Evolutionary conservation across 805 yeast genomes (phyloP), one percentile per base, ranked within the genome.

Genomic region (Ogataea pini): DNA sequence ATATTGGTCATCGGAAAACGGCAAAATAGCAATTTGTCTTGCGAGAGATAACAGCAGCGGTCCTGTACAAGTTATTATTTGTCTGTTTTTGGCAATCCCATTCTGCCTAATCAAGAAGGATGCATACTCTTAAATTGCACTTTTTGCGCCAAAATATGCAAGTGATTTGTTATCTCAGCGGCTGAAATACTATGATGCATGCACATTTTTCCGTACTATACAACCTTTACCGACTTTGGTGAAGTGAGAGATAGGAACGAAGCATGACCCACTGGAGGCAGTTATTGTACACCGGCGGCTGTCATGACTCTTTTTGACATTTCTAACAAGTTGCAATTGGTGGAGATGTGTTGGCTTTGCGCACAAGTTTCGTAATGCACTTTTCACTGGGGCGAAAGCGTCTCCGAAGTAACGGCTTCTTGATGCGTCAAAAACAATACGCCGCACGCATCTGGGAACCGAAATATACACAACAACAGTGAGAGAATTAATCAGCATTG

Each of bases 381-480:
- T n/a, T n/a, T n/a, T n/a, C n/a, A n/a, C n/a, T n/a, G n/a, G n/a
- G n/a, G n/a, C n/a, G n/a, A n/a, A n/a, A n/a, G n/a, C n/a, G n/a
- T n/a, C n/a, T n/a, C n/a, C n/a, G n/a, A 34, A 22, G 17, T 5
- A 6, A 7, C 24, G 19, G 24, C 13, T 19, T 34, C 17, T 5
- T 7, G 14, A 34, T 34, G 24, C 37, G 24, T 34, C 34, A 28
- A 4, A 19, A 36, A 36, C 40, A 22, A 36, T 36, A 20, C 7
- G 33, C 33, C 33, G 33, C 33, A 27, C 33, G 33, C 25, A 25
- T 9, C 33, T 17, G 16, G 12, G 20, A 12, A 32, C 34, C 33
- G 25, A 39, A 39, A 39, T 18, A 27, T 27, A 39, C 25, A 39
- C 42, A 39, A 39, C 14, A 39, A 27, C 28, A 39, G 42, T 28